Evolutionary conservation across 192 early-diverging fungal species (phyloP).

Genomic region (Piromyces finnis): DNA sequence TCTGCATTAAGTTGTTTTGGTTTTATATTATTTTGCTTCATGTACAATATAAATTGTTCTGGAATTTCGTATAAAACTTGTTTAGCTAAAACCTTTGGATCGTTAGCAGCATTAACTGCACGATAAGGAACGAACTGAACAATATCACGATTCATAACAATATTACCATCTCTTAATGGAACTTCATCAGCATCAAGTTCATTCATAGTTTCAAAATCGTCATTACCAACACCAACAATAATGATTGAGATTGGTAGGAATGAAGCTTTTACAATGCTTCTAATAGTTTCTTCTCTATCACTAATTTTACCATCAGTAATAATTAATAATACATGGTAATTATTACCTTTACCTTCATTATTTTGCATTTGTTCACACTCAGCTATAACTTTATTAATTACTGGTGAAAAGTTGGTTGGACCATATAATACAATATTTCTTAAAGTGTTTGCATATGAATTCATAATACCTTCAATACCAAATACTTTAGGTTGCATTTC

Average conservation of each 20-base stretch:
- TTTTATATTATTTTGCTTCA: not conserved
- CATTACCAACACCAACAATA: constrained; percentile 34
- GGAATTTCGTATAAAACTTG: constrained; percentile 30
- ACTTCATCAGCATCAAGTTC: constrained; percentile 25
- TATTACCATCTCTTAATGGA: constrained; percentile 1
- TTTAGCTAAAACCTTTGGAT: constrained; percentile 9
- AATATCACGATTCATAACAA: constrained; percentile 20
- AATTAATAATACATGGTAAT: not conserved
- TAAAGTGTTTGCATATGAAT: constrained; percentile 16
- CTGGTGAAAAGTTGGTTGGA: constrained; percentile 34
- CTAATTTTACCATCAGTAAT: constrained; percentile 3
- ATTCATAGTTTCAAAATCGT: constrained; percentile 26
- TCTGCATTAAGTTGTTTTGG: not conserved
- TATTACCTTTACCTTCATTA: not conserved
- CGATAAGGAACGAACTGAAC: constrained; percentile 38
- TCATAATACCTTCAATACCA: constrained; percentile 26
- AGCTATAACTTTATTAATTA: not conserved
- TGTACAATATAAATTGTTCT: constrained; percentile 19
- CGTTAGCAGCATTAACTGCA: constrained; percentile 4
- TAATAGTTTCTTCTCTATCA: constrained; percentile 15
- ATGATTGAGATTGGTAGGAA: constrained; percentile 22
- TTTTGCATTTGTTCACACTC: not conserved
- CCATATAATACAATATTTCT: constrained; percentile 16
- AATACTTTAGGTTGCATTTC: constrained; percentile 22
- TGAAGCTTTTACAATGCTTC: constrained; percentile 19